phyloP scores from a whole-genome alignment of 805 yeast genomes.

The Myxozyma neotropica region DNA sequence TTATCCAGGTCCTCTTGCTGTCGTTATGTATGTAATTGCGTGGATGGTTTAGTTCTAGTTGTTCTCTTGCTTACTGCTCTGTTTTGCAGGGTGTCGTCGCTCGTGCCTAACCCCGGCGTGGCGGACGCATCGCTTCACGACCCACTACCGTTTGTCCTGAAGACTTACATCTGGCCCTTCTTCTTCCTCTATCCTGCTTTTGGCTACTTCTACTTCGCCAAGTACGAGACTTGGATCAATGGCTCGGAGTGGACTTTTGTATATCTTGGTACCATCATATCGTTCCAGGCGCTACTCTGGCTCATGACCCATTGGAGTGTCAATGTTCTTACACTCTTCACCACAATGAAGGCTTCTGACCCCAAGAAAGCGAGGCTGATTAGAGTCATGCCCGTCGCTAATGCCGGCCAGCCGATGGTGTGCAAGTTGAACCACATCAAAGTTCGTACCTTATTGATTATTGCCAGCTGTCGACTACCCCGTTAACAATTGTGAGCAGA shows the following conservation, averaged over 20 bases:
- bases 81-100: conserved; percentile 41
- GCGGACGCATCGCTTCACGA: conserved; percentile 66
- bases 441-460: conserved; percentile 5
- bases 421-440: conserved; percentile 42
- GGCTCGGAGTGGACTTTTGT: conserved; percentile 98
- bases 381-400: conserved; percentile 77
- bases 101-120: conserved; percentile 27
- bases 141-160: conserved; percentile 59
- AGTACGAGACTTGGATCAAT: conserved; percentile 78
- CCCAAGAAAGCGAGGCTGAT: conserved; percentile 70
- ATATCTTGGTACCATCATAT: conserved; percentile 69
- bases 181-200: conserved; percentile 75
- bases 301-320: conserved; percentile 95
- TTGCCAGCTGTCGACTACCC: not conserved
- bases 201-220: conserved; percentile 60
- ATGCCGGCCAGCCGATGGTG: conserved; percentile 83
- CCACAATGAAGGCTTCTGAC: conserved; percentile 57
- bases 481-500: conserved; percentile 37
- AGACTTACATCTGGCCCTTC: conserved; percentile 86
- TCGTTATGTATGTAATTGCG: not conserved
- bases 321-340: conserved; percentile 66
- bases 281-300: conserved; percentile 75
- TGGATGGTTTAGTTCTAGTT: not conserved
- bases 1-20: not conserved
- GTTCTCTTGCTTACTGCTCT: not conserved